These are phyloP conservation scores for Exophiala alcalophila DNA, from an alignment of 2,329 filamentous ascomycete species.

Conservation along the genomic window DNA sequence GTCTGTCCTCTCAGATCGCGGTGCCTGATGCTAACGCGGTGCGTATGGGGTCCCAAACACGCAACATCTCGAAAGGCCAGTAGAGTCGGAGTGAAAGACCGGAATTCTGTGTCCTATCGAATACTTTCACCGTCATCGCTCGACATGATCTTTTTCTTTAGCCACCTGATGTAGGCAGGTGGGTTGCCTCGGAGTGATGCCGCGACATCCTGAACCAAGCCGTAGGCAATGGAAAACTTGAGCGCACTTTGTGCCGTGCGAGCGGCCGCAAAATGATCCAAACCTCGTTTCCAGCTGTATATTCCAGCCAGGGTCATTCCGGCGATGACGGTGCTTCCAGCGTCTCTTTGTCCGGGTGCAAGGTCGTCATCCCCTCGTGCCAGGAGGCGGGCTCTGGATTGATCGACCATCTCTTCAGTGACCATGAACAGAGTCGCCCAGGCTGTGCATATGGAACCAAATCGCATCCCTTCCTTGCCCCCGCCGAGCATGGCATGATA, in stretches of 20 bases:
- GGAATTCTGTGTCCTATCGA: slow-evolving; percentile 1
- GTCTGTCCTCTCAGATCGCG: too few relatives aligned
- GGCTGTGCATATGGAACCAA: slow-evolving; percentile 66
- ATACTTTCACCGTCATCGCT: neutral
- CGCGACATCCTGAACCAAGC: slow-evolving; percentile 73
- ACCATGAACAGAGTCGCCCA: slow-evolving; percentile 76
- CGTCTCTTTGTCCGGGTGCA: slow-evolving; percentile 62
- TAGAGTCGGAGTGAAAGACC: too few relatives aligned
- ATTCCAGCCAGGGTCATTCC: slow-evolving; percentile 79
- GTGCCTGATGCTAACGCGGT: too few relatives aligned
- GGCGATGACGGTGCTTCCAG: slow-evolving; percentile 76
- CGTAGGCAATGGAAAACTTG: slow-evolving; percentile 74
- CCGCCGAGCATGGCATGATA: slow-evolving; percentile 79
- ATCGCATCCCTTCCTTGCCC: slow-evolving; percentile 71
- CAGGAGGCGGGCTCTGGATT: slow-evolving; percentile 64
- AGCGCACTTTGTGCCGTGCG: slow-evolving; percentile 78
- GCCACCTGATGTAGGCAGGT: slow-evolving; percentile 70
- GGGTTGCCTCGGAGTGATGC: slow-evolving; percentile 60
- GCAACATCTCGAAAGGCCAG: too few relatives aligned
- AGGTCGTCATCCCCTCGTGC: slow-evolving; percentile 80
- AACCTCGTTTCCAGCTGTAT: slow-evolving; percentile 81
- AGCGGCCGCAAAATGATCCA: slow-evolving; percentile 72
- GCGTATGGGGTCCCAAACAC: too few relatives aligned
- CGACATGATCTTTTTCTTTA: slow-evolving; percentile 33
- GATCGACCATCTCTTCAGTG: slow-evolving; percentile 82